phyloP scores from a whole-genome alignment of 192 early-diverging fungal genomes.

The Lobulomyces angularis region DNA sequence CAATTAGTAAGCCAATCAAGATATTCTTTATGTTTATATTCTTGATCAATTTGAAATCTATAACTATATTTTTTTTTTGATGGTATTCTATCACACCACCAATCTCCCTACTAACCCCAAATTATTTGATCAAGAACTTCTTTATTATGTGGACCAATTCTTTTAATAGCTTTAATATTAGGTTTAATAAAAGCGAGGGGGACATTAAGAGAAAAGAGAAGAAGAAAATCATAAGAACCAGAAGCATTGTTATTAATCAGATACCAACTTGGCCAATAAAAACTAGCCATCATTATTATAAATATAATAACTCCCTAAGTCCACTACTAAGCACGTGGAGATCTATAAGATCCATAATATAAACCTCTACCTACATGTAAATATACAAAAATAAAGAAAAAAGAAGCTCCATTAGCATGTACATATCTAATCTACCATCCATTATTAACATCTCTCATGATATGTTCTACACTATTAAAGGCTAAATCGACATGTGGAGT shows the following conservation, averaged over 20 bases:
- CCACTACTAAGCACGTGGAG: constrained; percentile 13
- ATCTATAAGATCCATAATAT: constrained; percentile 29
- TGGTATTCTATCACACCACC: no score
- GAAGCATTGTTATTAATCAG: background rate
- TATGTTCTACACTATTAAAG: constrained; percentile 33
- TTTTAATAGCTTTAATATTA: no score
- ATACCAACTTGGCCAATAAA: constrained; percentile 9
- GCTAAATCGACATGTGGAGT: constrained; percentile 25
- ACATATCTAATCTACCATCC: constrained; percentile 35
- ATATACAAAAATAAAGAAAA: constrained; percentile 36
- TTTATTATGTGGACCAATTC: no score
- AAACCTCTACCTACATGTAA: constrained; percentile 25
- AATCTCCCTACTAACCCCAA: no score
- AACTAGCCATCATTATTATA: constrained; percentile 6
- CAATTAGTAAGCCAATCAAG: constrained; percentile 8
- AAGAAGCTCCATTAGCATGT: constrained; percentile 35
- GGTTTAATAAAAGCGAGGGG: no score
- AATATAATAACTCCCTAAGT: constrained; percentile 12
- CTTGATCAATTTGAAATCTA: constrained; percentile 4
- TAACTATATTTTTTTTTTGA: constrained; percentile 11
- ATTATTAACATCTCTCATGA: constrained; percentile 39
- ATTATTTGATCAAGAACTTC: no score
- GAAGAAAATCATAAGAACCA: no score
- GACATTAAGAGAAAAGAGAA: no score
- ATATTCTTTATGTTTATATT: constrained; percentile 8